Base-by-base conservation (phyloP, 768 basidiomycete genomes). In the Candolleomyces eurysporus region DNA sequence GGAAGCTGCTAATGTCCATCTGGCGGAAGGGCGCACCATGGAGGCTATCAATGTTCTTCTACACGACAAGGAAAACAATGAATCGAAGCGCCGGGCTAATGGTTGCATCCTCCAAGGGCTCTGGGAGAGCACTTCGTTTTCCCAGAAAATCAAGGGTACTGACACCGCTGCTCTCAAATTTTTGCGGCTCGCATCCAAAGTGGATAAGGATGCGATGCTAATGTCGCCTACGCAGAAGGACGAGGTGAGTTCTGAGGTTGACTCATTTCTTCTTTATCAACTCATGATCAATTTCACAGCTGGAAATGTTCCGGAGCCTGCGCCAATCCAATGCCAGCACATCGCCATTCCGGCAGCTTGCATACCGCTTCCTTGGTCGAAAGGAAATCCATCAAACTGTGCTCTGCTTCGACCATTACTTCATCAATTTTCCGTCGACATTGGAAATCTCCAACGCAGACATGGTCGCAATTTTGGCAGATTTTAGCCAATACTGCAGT, bases 1-100 rank as follows among this genome's bases (percentile, higher is more conserved):
- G 1, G 82, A 87, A 36, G 87, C 87, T 0, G 85, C 84, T 1
- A 75, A 82, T 19, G 65, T 86, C n/a, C 79, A 84, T 64, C 61
- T 84, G 7, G 68, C 71, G 0, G 80, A 85, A 63, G 84, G 82
- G 13, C 76, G 80, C 1, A 69, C 68, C 0, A 40, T 77, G 1
- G 77, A 82, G 11, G 88, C 86, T 0, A 79, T 86, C 10, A 70
- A 66, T 11, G 67, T 82, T 2, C 70, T 85, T 46, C 64, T 84
- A 4, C 67, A 71, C 42, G 77, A 80, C 36, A 63, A 26, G 4
- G 51, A 51, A 0, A 72, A 71, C 14, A 48, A 46, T 2, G 26
- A 67, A 0, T 79, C 79, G n/a, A n/a, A n/a, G 1, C 63, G 68
- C 14, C 63, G 59, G 21, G 87, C 79, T 0, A 68, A 65, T 16